phyloP scores from a whole-genome alignment of 2,329 filamentous ascomycete species.

The Talaromyces funiculosus region DNA sequence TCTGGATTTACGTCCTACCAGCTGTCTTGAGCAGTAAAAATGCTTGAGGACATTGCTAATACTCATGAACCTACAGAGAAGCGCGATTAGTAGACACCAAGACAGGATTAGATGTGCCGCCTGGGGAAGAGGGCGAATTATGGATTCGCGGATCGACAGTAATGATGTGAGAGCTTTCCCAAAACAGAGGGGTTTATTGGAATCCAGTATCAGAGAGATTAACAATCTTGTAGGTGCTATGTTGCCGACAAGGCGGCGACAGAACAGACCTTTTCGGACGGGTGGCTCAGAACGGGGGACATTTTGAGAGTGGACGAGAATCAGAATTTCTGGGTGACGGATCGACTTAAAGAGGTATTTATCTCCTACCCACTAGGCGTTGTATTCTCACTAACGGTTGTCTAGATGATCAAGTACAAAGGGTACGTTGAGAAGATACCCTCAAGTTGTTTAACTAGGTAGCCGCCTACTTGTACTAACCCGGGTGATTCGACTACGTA shows the following conservation, averaged over 20 bases:
- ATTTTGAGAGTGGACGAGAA: slow-evolving; percentile 18
- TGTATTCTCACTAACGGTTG: not conserved
- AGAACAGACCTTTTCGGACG: slow-evolving; percentile 15
- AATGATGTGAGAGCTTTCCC: slow-evolving; percentile 16
- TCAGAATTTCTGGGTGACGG: slow-evolving; percentile 19
- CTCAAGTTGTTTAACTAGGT: not conserved
- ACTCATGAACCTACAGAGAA: slow-evolving; percentile 7
- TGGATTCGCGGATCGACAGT: slow-evolving; percentile 18
- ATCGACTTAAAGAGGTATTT: slow-evolving; percentile 20
- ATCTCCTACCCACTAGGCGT: not conserved
- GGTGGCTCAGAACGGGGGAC: slow-evolving; percentile 20
- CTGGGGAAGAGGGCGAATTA: slow-evolving; percentile 19
- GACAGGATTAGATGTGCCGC: slow-evolving; percentile 14
- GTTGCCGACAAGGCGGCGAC: slow-evolving; percentile 18
- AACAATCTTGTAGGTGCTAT: slow-evolving; percentile 16
- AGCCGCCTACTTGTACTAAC: not conserved
- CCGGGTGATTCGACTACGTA: not conserved
- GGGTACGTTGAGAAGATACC: slow-evolving; percentile 12
- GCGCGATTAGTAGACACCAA: slow-evolving; percentile 18
- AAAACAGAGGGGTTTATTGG: not conserved
- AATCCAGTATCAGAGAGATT: not conserved
- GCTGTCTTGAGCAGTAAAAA: not conserved
- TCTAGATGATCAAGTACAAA: slow-evolving; percentile 20
- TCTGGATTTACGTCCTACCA: not conserved
- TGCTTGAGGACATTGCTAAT: not conserved